phyloP scores from a whole-genome alignment of 78 protist species.

The Bigelowiella natans region DNA sequence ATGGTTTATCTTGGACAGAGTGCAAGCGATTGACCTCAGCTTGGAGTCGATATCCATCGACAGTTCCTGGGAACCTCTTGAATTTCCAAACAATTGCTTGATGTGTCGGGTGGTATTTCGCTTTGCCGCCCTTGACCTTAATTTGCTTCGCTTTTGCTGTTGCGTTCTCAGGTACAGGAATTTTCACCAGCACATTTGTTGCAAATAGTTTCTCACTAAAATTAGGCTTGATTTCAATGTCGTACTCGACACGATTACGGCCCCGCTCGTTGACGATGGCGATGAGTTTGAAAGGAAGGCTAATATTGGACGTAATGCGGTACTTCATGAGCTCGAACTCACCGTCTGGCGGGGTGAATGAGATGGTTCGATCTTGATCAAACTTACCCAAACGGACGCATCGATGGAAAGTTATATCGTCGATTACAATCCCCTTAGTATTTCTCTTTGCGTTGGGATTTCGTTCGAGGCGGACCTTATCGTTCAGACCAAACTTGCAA shows the following conservation, averaged over 20 bases:
- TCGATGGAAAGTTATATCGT: slow-evolving; percentile 87
- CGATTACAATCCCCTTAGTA: slow-evolving; percentile 51
- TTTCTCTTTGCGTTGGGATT: not conserved
- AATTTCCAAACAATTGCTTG: slow-evolving; percentile 45
- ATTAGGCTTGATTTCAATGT: not conserved
- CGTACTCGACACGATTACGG: slow-evolving; percentile 17
- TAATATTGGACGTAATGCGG: slow-evolving; percentile 72
- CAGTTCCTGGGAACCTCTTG: not conserved
- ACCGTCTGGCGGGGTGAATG: slow-evolving; percentile 96
- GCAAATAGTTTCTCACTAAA: not conserved
- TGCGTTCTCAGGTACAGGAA: slow-evolving; percentile 71
- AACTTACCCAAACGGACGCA: slow-evolving; percentile 79
- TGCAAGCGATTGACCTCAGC: slow-evolving; percentile 68
- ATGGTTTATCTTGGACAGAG: slow-evolving; percentile 37
- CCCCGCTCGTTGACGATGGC: slow-evolving; percentile 42
- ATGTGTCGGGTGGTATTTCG: slow-evolving; percentile 45
- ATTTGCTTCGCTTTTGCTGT: slow-evolving; percentile 34
- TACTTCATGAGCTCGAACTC: slow-evolving; percentile 91
- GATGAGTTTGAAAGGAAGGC: slow-evolving; percentile 71
- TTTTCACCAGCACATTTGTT: slow-evolving; percentile 2
- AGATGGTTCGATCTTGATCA: slow-evolving; percentile 73
- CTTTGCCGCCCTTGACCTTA: slow-evolving; percentile 75
- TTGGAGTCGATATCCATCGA: not conserved
- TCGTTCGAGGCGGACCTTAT: slow-evolving; percentile 61
- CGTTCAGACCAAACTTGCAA: slow-evolving; percentile 91